Base-by-base conservation (phyloP, 805 yeast genomes). In the Nakazawaea peltata region DNA sequence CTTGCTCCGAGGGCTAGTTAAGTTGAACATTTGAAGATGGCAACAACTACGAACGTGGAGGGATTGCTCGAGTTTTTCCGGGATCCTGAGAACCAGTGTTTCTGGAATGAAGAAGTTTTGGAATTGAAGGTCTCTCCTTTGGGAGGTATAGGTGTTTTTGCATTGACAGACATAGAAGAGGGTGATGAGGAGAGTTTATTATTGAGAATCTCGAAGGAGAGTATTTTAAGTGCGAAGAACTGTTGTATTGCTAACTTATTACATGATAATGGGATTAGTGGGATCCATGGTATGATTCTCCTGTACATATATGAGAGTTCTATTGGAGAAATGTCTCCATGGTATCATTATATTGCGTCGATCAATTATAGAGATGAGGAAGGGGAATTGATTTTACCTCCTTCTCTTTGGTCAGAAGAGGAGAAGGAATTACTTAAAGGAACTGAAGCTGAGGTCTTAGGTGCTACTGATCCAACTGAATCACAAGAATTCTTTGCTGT, bases 81-180 rank as follows among this genome's bases (percentile, higher is more conserved):
- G 13, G 50, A 59, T 3, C 54, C 61, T 4, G 30, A 39, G 3
- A 67, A 72, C 35, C 66, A 73, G 35, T 69, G 80, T 1, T 67
- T 62, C 40, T 74, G 85, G 70, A 66, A 73, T 40, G 53, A 66
- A 5, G 66, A 62, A 2, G 36, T 54, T 2, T 49, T 80, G 9
- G 61, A 63, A 26, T 53, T 81, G 1, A 61, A 54, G 24, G 41
- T 45, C n/a, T 74, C 85, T 0, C 44, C 55, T 3, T 40, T 59
- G 2, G 86, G 84, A 2, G 94, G 94, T 1, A 44, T 74, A 2
- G 95, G 95, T 5, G 90, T 86, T 0, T 81, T 81, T 51, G 78
- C 82, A 5, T 57, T 51, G 5, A 37, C 46, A 19, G 55, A 51
- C 6, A 50, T 51, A 23, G 65, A 54, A 1, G 51, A 51, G 10